Evolutionary conservation across 2,329 filamentous ascomycete species (phyloP), one percentile per base, ranked within the genome.

Genomic region (Colletotrichum sidae): DNA sequence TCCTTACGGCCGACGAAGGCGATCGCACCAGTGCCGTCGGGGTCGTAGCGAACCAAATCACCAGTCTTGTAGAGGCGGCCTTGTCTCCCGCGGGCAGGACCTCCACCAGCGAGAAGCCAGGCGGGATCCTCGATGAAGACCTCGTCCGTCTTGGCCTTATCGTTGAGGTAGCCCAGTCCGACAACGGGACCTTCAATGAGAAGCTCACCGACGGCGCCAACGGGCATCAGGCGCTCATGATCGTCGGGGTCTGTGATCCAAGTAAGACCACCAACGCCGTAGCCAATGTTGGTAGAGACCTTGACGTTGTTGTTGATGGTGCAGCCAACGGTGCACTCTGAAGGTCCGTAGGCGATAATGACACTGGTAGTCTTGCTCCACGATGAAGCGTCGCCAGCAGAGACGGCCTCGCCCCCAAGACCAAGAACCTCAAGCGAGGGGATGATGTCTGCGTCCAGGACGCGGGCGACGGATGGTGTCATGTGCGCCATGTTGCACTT

Each of bases 1-100:
- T 92, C 90, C 69, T 88, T 89, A 53, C 90, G 82, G 13, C 88
- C 88, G 44, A 89, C 79, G 65, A 87, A 89, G 8, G 83, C 75
- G 44, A 90, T 81, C 7, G 80, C 80, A 1, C 84, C 84, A 41
- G 86, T 81, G 1, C 83, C 83, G 54, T 88, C 83, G 0, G 76
- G 73, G 47, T 85, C 79, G 59, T 88, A 87, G 34, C 78, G 79
- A 1, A 85, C 87, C 1, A 89, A 76, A 67, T 90, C 87, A 1
- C 87, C 88, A 0, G 87, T 89, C 70, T 85, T 86, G 71, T 89
- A 90, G 2, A 89, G 69, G 5, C 83, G 77, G 1, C 81, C 81
- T 8, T 64, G 69, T 6, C 80, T 76, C 2, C 82, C 82, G 0
- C 75, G 60, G 1, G 72, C 67, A 1, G 70, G 75, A 2, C 83